Base-by-base conservation (phyloP, 306 rosid species). In the Malus asiatica region DNA sequence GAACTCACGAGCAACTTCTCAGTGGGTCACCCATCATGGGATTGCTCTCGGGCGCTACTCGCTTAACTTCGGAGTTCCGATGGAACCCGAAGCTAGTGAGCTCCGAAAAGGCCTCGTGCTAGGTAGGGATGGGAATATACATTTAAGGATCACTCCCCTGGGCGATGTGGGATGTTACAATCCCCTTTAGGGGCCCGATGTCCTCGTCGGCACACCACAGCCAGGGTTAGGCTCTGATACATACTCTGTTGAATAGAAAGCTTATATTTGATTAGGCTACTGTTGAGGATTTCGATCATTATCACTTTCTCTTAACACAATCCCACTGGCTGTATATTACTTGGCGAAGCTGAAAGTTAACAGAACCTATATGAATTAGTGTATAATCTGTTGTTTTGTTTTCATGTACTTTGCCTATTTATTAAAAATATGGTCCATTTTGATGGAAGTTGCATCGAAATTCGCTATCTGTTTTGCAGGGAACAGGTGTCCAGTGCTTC, bases 401-500 rank as follows among this genome's bases (percentile, higher is more conserved):
- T 48, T 48, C 2, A 48, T 48, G 55, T 48, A 16, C 67, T 48
- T 25, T 68, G 12, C 67, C 14, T 72, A 60, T 68, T 16, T 73
- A 8, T 35, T 38, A 67, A 40, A 55, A 53, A 5, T 20, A 32
- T 76, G 33, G 40, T 70, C 44, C 67, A 23, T 58, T 33, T 66
- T 25, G 76, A 77, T 35, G 72, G 33, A 65, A 23, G 42, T 22
- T 57, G 59, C 59, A 9, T 70, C 23, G 23, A 29, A 29, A 40
- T 20, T 19, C 77, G 2, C n/a, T 32, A 61, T 72, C 60, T 78
- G 30, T 69, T 81, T 83, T 75, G 77, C 90, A 95, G 97, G 88
- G 99, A 95, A 87, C 99, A 89, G 77, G 97, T 96, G 76, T 95
- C 97, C 74, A 95, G 97, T 84, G 88, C 98, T 68, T 95, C 98